These are phyloP conservation scores for Escovopsis sp. DNA, from an alignment of 2,329 filamentous ascomycete species.

Conservation along the genomic window DNA sequence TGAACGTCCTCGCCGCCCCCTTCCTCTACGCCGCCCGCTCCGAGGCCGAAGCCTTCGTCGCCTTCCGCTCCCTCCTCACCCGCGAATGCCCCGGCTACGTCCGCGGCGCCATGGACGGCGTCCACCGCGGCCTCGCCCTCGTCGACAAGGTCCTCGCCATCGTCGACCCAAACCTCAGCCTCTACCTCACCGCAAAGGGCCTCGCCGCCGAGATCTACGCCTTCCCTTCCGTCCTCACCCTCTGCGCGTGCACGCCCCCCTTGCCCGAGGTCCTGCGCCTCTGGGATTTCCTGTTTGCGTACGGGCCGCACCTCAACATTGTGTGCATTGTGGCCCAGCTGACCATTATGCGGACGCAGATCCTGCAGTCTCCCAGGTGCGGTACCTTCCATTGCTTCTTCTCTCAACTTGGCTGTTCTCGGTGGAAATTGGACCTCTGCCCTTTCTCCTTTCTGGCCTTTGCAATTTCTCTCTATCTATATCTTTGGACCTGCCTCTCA, in stretches of 20 bases:
- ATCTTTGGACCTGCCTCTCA: too few species aligned
- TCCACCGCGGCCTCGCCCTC: conserved; percentile 78
- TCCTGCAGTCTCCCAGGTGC: conserved; percentile 73
- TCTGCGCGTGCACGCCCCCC: conserved; percentile 91
- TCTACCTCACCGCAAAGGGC: conserved; percentile 71
- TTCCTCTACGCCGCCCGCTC: conserved; percentile 90
- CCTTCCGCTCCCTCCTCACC: conserved; percentile 78
- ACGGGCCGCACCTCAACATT: conserved; percentile 87
- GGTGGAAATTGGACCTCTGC: too few species aligned
- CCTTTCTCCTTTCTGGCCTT: too few species aligned
- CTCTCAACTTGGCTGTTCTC: too few species aligned
- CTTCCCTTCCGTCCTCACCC: conserved; percentile 84
- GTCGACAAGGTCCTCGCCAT: conserved; percentile 87
- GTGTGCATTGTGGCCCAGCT: conserved; percentile 93
- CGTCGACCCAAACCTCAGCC: conserved; percentile 75
- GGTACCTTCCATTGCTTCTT: background rate
- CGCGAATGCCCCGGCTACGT: conserved; percentile 87
- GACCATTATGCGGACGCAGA: conserved; percentile 69
- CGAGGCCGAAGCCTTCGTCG: conserved; percentile 85
- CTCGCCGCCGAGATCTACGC: conserved; percentile 91
- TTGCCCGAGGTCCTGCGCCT: conserved; percentile 81
- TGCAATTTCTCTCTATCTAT: background rate
- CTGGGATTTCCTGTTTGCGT: conserved; percentile 96
- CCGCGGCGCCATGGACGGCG: conserved; percentile 89
- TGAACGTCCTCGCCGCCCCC: conserved; percentile 94